phyloP scores from a whole-genome alignment of 345 rosid species.

The Garcia nutans region DNA sequence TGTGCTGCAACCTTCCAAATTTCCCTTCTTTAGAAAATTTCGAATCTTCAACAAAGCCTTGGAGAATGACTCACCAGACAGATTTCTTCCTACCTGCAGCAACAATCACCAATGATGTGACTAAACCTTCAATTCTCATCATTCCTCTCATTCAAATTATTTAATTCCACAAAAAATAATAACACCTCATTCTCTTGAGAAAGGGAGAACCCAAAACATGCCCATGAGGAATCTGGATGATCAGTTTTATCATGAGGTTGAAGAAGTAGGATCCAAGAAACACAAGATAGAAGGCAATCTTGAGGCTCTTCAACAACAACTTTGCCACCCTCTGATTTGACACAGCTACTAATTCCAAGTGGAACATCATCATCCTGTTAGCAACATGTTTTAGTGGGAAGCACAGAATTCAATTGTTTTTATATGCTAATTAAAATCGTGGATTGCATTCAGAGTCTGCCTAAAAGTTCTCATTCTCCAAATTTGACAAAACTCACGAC shows the following conservation, averaged over 20 bases:
- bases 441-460: not conserved
- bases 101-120: conserved; percentile 19
- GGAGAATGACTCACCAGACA: conserved; percentile 51
- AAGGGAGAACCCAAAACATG: conserved; percentile 79
- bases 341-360: conserved; percentile 49
- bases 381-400: conserved; percentile 13
- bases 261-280: conserved; percentile 71
- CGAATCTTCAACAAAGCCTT: conserved; percentile 55
- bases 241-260: conserved; percentile 49
- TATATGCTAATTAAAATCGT: not conserved
- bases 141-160: conserved; percentile 4
- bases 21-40: conserved; percentile 44
- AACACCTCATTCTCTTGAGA: conserved; percentile 81
- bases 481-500: not conserved
- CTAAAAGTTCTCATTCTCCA: conserved; percentile 2
- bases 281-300: conserved; percentile 68
- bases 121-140: not conserved
- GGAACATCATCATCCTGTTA: conserved; percentile 58
- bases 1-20: conserved; percentile 66
- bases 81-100: conserved; percentile 53
- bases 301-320: conserved; percentile 63
- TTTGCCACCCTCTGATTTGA: conserved; percentile 52
- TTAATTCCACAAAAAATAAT: conserved; percentile 14
- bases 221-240: conserved; percentile 46
- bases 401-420: not conserved